phyloP scores from a whole-genome alignment of 2,329 filamentous ascomycete species.

The Fusarium sp. region DNA sequence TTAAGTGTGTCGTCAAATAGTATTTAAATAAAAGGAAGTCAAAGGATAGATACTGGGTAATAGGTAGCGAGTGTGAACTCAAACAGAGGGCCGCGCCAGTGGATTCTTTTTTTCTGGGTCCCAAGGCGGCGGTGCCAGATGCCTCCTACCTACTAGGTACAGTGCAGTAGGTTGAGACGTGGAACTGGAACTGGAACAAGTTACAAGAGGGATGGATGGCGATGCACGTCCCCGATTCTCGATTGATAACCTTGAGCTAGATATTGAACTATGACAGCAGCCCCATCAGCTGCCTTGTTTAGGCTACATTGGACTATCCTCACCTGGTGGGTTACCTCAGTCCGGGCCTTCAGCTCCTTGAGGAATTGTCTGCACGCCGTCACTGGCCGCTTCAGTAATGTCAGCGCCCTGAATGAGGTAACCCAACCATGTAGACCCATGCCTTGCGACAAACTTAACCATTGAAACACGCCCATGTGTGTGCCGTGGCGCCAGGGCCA shows the following conservation, averaged over 20 bases:
- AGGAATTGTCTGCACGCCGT: slow-evolving; percentile 13
- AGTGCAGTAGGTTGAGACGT: neutral
- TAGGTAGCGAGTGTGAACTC: slow-evolving; percentile 25
- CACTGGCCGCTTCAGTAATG: slow-evolving; percentile 18
- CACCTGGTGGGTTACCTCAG: slow-evolving; percentile 18
- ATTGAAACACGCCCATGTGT: slow-evolving; percentile 34
- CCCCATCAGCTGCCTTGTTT: slow-evolving; percentile 28
- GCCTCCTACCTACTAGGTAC: slow-evolving; percentile 1
- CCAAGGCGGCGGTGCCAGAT: slow-evolving; percentile 29
- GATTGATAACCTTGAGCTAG: slow-evolving; percentile 37
- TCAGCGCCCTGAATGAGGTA: slow-evolving; percentile 32
- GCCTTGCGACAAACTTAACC: slow-evolving; percentile 6
- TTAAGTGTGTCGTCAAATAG: neutral
- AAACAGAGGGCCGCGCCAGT: slow-evolving; percentile 24
- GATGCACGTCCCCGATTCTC: slow-evolving; percentile 34
- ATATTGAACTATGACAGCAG: slow-evolving; percentile 29
- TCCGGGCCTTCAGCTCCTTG: slow-evolving; percentile 34
- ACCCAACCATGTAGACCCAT: slow-evolving; percentile 13
- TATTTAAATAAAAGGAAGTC: slow-evolving; percentile 9
- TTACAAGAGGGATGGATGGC: slow-evolving; percentile 5
- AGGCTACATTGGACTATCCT: slow-evolving; percentile 7
- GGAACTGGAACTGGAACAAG: slow-evolving; percentile 22
- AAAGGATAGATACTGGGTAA: neutral
- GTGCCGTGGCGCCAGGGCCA: slow-evolving; percentile 28
- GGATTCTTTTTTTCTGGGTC: slow-evolving; percentile 38